Evolutionary conservation across 139 green algal species (phyloP), one percentile per base, ranked within the genome.

Genomic region (Picochlorum sp.): DNA sequence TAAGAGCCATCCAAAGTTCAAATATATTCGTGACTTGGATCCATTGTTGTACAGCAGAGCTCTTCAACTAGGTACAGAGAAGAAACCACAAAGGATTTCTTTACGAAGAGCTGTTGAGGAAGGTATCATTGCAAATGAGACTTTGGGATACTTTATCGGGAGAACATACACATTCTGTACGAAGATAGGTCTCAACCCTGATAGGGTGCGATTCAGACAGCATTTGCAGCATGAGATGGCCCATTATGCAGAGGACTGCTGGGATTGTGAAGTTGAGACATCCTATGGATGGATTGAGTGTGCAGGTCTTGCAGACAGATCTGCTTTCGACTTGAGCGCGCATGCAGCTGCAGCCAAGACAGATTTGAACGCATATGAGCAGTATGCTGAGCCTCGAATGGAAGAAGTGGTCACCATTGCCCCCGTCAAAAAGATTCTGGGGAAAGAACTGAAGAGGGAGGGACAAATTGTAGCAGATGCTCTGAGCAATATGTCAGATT

Each of bases 201-300:
- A 72, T 23, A 83, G 87, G 57, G 81, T 97, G 67, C 81, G 92
- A 44, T 98, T 98, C 84, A 75, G 94, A 60, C 94, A 99, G 78
- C 94, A 99, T 82, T 78, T 99, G 73, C 77, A 87, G 74, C 87
- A 98, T 75, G 94, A 99, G 84, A 89, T 95, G 83, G 66, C 87
- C 60, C 87, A 95, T 78, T 95, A 95, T 66, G 87, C 87, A 4
- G 72, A 74, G 37, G 93, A 98, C 81, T 98, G 93, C 85, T 98
- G 93, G 93, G 92, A 98, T 70, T 87, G 82, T 37, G 92, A 98
- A 83, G 87, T 98, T 49, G 80, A 98, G 68, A 93, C 82, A 68
- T 86, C 76, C 31, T 98, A 98, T 69, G 93, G 93, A 51, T 99
- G 94, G 94, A 77, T 98, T 24, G 94, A 99, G 82, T 99, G 94